Evolutionary conservation across 2,329 filamentous ascomycete species (phyloP), one percentile per base, ranked within the genome.

Genomic region (Alternaria novae-zelandiae): DNA sequence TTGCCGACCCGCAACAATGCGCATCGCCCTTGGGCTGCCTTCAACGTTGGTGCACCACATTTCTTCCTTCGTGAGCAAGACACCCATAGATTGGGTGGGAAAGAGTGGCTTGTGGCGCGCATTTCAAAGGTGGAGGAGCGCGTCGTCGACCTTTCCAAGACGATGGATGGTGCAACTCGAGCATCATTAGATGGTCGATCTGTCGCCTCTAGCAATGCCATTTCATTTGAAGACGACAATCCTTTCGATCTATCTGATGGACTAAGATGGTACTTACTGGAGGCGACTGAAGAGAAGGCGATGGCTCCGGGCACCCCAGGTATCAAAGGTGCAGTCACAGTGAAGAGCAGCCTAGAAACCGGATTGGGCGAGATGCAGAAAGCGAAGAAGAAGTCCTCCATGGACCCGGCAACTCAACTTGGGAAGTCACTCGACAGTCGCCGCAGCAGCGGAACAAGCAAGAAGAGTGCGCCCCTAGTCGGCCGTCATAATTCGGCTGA

Each of bases 11-110:
- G 95, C 36, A 98, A 97, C 77, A 94, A 98, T 80, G 92, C 92
- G 41, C 96, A 94, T 5, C 91, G 95, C 15, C 95, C 96, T 1
- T 99, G 96, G 96, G 96, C 96, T 6, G 96, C 96, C 1, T 99
- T 99, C 86, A 99, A 99, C 74, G 92, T 99, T 30, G 95, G 94
- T 1, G 97, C 95, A 64, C 96, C 96, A 9, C 96, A 99, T 79
- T 98, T 96, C 82, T 99, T 99, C 82, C 86, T 99, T 3, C 91
- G 94, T 36, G 96, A 99, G 79, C 92, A 96, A 78, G 95, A 98
- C 72, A 87, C 86, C 1, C 96, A 99, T 80, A 90, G 93, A 64
- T 84, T 99, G 6, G 89, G 90, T 28, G 90, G 89, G 51, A 88
- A 95, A 36, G 96, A 99, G 77, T 99, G 96, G 94, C 88, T 99